Evolutionary conservation across 2,329 filamentous ascomycete species (phyloP).

Genomic region (Lachnellula hyalina): DNA sequence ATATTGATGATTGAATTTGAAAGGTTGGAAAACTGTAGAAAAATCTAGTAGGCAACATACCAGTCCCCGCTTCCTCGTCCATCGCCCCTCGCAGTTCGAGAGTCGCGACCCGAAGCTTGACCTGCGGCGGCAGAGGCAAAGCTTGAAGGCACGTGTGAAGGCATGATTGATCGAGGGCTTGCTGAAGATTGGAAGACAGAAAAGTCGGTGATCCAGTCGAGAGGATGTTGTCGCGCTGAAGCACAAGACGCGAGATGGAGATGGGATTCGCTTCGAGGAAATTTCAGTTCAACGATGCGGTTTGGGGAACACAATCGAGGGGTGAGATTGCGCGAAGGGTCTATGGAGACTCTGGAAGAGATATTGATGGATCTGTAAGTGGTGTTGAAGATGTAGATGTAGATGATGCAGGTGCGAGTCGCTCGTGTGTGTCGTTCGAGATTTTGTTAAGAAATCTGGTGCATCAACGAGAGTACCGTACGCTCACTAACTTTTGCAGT

Average conservation of each 20-base stretch:
- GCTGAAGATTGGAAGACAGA: conserved; percentile 10
- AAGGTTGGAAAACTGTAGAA: conserved; percentile 2
- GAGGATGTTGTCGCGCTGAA: conserved; percentile 15
- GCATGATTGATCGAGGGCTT: conserved; percentile 42
- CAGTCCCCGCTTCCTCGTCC: conserved; percentile 63
- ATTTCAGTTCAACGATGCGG: conserved; percentile 1
- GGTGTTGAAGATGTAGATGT: neutral
- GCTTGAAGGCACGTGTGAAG: conserved; percentile 73
- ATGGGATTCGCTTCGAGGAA: neutral
- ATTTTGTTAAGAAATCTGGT: neutral
- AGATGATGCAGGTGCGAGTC: neutral
- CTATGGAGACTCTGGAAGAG: neutral
- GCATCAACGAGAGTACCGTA: neutral
- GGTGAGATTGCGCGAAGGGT: conserved; percentile 1
- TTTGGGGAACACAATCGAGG: neutral
- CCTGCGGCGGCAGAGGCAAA: conserved; percentile 80
- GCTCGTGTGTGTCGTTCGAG: too few species aligned
- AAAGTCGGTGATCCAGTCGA: conserved; percentile 7
- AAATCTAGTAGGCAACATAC: conserved; percentile 44
- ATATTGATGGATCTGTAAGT: neutral
- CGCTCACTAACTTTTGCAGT: too few species aligned
- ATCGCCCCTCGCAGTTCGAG: conserved; percentile 53
- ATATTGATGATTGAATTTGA: neutral
- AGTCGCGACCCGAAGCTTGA: conserved; percentile 59
- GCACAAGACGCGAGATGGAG: conserved; percentile 12